Conservation (phyloP, 495 filamentous ascomycete genomes). For the Penicillium egyptiacum region DNA sequence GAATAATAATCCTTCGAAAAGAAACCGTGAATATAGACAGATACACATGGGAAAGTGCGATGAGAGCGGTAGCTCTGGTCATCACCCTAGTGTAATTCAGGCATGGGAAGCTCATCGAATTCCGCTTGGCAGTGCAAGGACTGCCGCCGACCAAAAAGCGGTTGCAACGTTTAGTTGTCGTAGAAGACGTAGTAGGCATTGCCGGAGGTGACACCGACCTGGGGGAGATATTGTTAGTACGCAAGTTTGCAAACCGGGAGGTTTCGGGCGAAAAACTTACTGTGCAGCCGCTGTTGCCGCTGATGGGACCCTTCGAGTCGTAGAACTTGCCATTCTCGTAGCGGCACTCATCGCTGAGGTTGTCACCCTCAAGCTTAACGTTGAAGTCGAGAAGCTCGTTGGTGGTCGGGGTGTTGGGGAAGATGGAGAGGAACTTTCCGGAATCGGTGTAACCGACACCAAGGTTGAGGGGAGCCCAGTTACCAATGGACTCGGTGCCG, state of each 20-base stretch:
- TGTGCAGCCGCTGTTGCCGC: constrained; percentile 62
- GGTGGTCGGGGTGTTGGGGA: constrained; percentile 66
- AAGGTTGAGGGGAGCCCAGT: constrained; percentile 88
- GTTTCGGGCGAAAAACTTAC: constrained; percentile 42
- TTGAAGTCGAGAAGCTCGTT: constrained; percentile 66
- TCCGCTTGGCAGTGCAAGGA: constrained; percentile 10
- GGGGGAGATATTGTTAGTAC: constrained; percentile 15
- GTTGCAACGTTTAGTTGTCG: constrained; percentile 28
- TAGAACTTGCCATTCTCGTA: constrained; percentile 63
- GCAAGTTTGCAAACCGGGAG: not conserved
- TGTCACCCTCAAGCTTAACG: constrained; percentile 67
- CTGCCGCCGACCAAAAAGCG: constrained; percentile 5
- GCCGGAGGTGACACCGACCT: constrained; percentile 50
- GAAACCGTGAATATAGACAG: constrained; percentile 34
- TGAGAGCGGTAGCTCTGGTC: constrained; percentile 21
- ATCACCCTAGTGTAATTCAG: constrained; percentile 11
- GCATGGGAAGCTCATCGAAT: constrained; percentile 16
- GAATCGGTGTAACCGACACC: constrained; percentile 67
- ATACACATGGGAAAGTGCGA: constrained; percentile 18
- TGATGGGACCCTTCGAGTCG: constrained; percentile 38
- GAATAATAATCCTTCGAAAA: constrained; percentile 28
- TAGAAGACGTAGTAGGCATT: constrained; percentile 48
- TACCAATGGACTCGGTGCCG: constrained; percentile 62
- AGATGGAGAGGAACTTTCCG: constrained; percentile 81
- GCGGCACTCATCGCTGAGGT: constrained; percentile 65